phyloP scores from a whole-genome alignment of 257 asterid species.

The Ophiorrhiza pumila region DNA sequence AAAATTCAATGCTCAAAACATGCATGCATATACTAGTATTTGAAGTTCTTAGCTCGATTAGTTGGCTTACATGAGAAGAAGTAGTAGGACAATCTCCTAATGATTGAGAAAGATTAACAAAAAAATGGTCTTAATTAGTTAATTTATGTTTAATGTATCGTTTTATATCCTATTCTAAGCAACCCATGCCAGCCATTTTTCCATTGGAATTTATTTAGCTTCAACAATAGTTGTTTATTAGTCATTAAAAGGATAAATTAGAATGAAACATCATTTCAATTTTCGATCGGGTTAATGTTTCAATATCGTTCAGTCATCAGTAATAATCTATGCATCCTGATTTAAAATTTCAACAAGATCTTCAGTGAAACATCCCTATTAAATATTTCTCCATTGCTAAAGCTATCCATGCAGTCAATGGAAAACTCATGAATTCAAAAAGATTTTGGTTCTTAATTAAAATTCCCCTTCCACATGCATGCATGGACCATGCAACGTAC shows the following conservation, averaged over 20 bases:
- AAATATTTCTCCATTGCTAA: background rate
- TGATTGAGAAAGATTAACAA: background rate
- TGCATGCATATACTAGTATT: too few species aligned
- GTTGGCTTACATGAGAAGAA: too few species aligned
- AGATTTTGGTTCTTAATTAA: too few species aligned
- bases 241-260: too few species aligned
- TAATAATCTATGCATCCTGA: background rate
- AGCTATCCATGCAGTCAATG: background rate
- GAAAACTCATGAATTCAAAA: too few species aligned
- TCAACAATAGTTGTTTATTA: too few species aligned
- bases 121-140: background rate
- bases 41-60: too few species aligned
- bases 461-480: too few species aligned
- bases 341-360: slow-evolving; percentile 4
- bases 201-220: too few species aligned
- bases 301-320: background rate
- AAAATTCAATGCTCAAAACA: too few species aligned
- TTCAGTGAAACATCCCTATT: slow-evolving; percentile 20
- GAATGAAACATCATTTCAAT: background rate
- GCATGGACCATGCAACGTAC: slow-evolving; percentile 18
- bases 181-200: too few species aligned
- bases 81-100: too few species aligned
- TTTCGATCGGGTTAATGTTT: background rate
- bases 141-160: background rate
- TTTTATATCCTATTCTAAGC: background rate